Percentiles rank a stretch among this genome's conserved stretches.
These are phyloP conservation scores for Purshia tridentata DNA, from an alignment of 306 rosid species.

Conservation along the genomic window DNA sequence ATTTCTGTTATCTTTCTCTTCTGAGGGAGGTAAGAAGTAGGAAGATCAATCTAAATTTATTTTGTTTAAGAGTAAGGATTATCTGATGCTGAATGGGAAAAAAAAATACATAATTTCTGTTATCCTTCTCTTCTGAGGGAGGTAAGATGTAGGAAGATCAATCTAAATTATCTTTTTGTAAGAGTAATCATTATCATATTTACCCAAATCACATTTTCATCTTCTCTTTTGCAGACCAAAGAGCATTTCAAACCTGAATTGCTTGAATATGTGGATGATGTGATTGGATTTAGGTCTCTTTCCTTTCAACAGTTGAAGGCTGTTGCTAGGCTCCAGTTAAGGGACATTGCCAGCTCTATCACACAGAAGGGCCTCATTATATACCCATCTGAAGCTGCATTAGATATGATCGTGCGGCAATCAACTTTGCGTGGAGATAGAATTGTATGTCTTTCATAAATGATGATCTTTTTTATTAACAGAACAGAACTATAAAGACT, in stretches of 20 bases:
- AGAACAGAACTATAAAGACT: neutral
- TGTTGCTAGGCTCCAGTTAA: conserved; percentile 23
- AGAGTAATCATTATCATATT: neutral
- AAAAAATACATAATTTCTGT: conserved; percentile 16
- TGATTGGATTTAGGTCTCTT: conserved; percentile 24
- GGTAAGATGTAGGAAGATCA: conserved; percentile 8
- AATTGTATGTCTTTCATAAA: conserved; percentile 14
- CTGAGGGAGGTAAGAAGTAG: conserved; percentile 20
- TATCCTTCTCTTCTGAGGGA: conserved; percentile 23
- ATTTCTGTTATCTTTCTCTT: conserved; percentile 18
- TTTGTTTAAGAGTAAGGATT: neutral
- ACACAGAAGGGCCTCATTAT: conserved; percentile 23
- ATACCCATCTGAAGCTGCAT: conserved; percentile 23
- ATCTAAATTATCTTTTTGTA: neutral
- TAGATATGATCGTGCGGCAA: conserved; percentile 15
- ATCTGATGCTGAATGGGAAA: conserved; percentile 24
- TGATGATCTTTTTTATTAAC: neutral
- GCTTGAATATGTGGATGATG: conserved; percentile 24
- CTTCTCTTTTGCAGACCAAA: conserved; percentile 20
- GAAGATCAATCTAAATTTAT: neutral
- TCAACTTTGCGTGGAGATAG: conserved; percentile 22
- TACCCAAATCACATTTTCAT: neutral
- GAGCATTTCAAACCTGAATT: conserved; percentile 17
- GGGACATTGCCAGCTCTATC: conserved; percentile 23
- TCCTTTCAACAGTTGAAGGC: conserved; percentile 24